Base-by-base conservation (phyloP, 1,284 basidiomycete species). In the Tilletiaria anomala region DNA sequence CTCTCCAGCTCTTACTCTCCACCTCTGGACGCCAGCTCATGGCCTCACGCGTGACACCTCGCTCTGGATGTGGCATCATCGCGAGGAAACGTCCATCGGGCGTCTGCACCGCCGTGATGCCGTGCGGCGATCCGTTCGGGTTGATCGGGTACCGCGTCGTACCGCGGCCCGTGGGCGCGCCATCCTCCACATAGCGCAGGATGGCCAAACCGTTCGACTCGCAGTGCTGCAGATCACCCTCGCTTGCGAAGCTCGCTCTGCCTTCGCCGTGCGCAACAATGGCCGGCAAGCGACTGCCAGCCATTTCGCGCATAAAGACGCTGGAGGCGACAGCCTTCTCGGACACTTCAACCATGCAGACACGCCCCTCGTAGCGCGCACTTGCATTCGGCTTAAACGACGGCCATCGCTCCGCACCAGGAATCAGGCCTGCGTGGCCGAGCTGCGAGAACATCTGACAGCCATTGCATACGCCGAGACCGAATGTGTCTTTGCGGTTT, bases 221-320 rank as follows among this genome's bases (percentile, higher is more conserved):
- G 44, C 44, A 43, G 15, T 42, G 32, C 26, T 50, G 45, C 17
- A 50, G 35, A 12, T 48, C 50, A n/a, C 35, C 44, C 1, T 34
- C 32, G 16, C 39, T 37, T 20, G 37, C 39, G 67, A 91, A 94
- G 3, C 78, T 74, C 1, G 77, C 83, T 32, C 88, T 76, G 32
- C 91, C 91, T 69, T 97, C 93, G 15, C 91, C 91, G 65, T 99
- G 91, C 0, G 93, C 91, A 39, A 96, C 81, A 14, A 87, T 84
- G 17, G 94, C 82, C 6, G 93, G 91, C 6, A 99, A 69, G 53
- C 76, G 77, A 6, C 84, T 82, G 16, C 84, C 85, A 12, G 70
- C 76, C 86, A 99, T 94, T 48, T 79, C 80, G 32, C 76, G 74
- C 45, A 97, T 73, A 72, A 97, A 94, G 43, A 93, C 82, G 11